Evolutionary conservation across 1,284 basidiomycete species (phyloP).

Genomic region (Ganoderma multipileum): DNA sequence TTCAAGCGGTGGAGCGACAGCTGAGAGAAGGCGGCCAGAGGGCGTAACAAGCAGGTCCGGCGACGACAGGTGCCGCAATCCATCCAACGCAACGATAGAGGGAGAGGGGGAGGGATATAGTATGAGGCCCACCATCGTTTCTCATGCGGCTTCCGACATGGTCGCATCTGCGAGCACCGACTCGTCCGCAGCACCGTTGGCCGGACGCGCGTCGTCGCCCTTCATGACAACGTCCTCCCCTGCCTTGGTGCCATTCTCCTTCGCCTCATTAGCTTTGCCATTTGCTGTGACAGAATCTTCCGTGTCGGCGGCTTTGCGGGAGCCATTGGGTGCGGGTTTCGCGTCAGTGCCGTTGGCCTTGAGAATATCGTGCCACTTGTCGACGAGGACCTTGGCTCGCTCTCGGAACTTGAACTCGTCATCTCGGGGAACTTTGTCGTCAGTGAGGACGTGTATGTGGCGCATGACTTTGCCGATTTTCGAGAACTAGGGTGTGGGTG

Average conservation of each 20-base stretch:
- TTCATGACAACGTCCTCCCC: conserved; percentile 37
- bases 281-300: conserved; percentile 34
- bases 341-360: conserved; percentile 47
- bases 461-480: conserved; percentile 99
- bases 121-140: neutral
- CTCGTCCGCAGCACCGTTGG: conserved; percentile 41
- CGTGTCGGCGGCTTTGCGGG: conserved; percentile 34
- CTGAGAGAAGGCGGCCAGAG: conserved; percentile 7
- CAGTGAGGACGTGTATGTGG: conserved; percentile 79
- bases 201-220: conserved; percentile 32
- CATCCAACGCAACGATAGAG: neutral
- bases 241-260: conserved; percentile 31
- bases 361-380: conserved; percentile 76
- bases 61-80: neutral
- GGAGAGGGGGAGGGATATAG: neutral
- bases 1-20: neutral
- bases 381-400: conserved; percentile 76
- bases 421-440: conserved; percentile 80
- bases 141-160: conserved; percentile 49
- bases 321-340: conserved; percentile 35
- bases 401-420: conserved; percentile 88
- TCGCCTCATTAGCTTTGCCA: conserved; percentile 28
- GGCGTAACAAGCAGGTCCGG: neutral
- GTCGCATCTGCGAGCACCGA: conserved; percentile 51
- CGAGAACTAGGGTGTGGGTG: conserved; percentile 66